These are phyloP conservation scores for Clarireedia paspali DNA, from an alignment of 2,329 filamentous ascomycete species.

Conservation along the genomic window DNA sequence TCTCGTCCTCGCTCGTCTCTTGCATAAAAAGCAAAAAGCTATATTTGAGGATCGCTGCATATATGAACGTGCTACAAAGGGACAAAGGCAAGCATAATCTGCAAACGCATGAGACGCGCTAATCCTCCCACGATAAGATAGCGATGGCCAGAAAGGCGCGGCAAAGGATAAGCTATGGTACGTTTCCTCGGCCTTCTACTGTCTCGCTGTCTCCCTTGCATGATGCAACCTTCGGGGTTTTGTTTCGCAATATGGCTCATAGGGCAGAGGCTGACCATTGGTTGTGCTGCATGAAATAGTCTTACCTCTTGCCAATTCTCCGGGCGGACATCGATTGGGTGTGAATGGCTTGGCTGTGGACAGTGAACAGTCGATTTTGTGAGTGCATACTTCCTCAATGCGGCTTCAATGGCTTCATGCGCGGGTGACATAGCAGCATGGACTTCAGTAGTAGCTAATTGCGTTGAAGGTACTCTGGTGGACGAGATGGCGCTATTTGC, in stretches of 20 bases:
- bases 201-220: background rate
- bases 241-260: background rate
- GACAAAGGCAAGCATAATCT: background rate
- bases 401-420: background rate
- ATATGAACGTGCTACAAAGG: background rate
- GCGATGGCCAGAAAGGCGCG: constrained; percentile 60
- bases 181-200: constrained; percentile 17
- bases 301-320: constrained; percentile 63
- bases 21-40: background rate
- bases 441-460: background rate
- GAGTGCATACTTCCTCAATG: constrained; percentile 19
- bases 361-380: constrained; percentile 76
- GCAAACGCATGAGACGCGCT: background rate
- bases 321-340: constrained; percentile 83
- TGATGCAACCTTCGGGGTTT: background rate
- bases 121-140: constrained; percentile 3
- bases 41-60: background rate
- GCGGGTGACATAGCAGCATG: background rate
- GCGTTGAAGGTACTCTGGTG: constrained; percentile 74
- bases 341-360: constrained; percentile 94
- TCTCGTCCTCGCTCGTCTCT: background rate
- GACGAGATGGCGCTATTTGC: constrained; percentile 90
- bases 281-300: constrained; percentile 37
- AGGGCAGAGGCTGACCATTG: background rate
- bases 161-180: constrained; percentile 65